Evolutionary conservation across 2,329 filamentous ascomycete genomes (phyloP).

Genomic region (Tricladium varicosporioides): DNA sequence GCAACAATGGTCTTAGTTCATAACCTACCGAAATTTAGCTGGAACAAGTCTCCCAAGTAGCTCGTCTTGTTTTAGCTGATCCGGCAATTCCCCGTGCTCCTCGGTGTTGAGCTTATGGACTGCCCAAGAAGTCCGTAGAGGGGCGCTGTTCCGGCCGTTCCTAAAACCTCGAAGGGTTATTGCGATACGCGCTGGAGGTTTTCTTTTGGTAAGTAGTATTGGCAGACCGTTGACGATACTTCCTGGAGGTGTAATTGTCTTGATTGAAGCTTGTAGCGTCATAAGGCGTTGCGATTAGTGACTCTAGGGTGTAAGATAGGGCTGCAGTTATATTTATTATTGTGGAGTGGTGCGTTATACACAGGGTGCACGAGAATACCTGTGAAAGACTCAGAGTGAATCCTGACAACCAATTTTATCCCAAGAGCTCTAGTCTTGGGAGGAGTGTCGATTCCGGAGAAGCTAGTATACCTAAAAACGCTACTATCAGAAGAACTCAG

Average conservation of each 20-base stretch:
- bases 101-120: constrained; percentile 10
- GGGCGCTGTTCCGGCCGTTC: constrained; percentile 9
- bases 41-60: constrained; percentile 13
- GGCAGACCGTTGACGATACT: constrained; percentile 11
- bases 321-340: no score
- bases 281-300: constrained; percentile 6
- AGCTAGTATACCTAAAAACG: no score
- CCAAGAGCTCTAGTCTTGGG: no score
- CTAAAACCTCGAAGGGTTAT: constrained; percentile 14
- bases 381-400: no score
- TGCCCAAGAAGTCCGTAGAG: constrained; percentile 10
- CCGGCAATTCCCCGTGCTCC: constrained; percentile 17
- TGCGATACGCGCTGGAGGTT: constrained; percentile 11
- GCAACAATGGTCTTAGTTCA: constrained; percentile 1
- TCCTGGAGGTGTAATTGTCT: constrained; percentile 15
- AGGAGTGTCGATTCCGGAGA: no score
- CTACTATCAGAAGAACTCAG: no score
- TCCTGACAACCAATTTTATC: no score
- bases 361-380: no score
- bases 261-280: constrained; percentile 7
- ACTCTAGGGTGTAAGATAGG: neutral
- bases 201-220: constrained; percentile 12
- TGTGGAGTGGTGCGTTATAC: no score
- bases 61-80: constrained; percentile 15
- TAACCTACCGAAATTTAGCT: constrained; percentile 18